Percentiles rank a stretch among this genome's conserved stretches.
These are phyloP conservation scores for Pseudopithomyces maydicus DNA, from an alignment of 2,329 filamentous ascomycete genomes.

Conservation along the genomic window DNA sequence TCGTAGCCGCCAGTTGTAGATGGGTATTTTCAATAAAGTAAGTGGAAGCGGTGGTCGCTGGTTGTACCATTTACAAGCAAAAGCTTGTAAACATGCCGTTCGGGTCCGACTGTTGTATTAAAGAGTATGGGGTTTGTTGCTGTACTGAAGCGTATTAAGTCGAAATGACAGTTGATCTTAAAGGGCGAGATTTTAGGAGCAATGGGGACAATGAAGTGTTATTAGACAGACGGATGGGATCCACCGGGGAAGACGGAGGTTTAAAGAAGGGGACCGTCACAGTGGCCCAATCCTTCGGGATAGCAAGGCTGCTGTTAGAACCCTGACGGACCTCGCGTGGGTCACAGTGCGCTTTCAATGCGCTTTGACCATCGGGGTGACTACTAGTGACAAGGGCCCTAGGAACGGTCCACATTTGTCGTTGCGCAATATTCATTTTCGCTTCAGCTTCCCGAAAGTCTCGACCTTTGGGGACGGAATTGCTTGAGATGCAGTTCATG, in stretches of 20 bases:
- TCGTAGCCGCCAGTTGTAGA: not conserved
- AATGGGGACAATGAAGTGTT: not conserved
- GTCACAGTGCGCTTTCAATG: conserved; percentile 3
- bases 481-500: too few relatives aligned
- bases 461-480: too few relatives aligned
- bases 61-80: conserved; percentile 2
- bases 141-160: too few relatives aligned
- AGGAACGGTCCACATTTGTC: not conserved
- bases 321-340: conserved; percentile 5
- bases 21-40: not conserved
- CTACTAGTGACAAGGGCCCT: not conserved
- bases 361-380: conserved; percentile 3
- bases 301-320: conserved; percentile 7
- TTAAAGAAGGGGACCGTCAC: conserved; percentile 3
- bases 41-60: not conserved
- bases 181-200: not conserved
- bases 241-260: not conserved
- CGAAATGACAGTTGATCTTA: not conserved
- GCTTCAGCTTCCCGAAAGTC: too few relatives aligned
- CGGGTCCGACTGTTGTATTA: not conserved
- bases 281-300: conserved; percentile 4
- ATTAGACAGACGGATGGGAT: not conserved
- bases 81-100: not conserved
- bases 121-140: too few relatives aligned
- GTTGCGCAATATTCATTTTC: not conserved